A percentile compares a stretch with the other conserved stretches of the same genome.
Evolutionary conservation across 192 early-diverging fungal genomes (phyloP).

Genomic region (Bifiguratus adelaidae): DNA sequence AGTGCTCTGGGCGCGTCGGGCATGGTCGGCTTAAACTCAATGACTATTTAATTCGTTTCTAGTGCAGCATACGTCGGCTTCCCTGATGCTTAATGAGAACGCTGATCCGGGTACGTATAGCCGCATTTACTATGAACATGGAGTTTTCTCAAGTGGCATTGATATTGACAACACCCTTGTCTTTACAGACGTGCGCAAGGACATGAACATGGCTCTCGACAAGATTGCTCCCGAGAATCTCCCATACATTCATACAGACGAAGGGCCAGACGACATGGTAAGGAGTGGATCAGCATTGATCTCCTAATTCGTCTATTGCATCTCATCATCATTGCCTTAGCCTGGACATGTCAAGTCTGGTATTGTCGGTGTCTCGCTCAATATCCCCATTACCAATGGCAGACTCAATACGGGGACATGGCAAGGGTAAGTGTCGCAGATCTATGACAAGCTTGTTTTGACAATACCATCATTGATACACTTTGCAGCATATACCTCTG

Average conservation of each 20-base stretch:
- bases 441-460: neutral
- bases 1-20: neutral
- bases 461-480: neutral
- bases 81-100: conserved; percentile 84
- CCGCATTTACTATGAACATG: too few species aligned
- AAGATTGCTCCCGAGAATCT: conserved; percentile 70
- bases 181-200: conserved; percentile 46
- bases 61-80: conserved; percentile 88
- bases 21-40: neutral
- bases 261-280: conserved; percentile 24
- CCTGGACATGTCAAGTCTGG: conserved; percentile 83
- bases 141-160: neutral
- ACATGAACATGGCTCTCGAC: conserved; percentile 84
- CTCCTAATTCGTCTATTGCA: neutral
- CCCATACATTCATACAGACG: conserved; percentile 72
- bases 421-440: conserved; percentile 48
- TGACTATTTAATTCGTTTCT: conserved; percentile 3
- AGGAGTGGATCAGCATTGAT: neutral
- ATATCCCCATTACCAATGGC: conserved; percentile 79
- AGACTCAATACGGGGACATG: conserved; percentile 71
- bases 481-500: conserved; percentile 54
- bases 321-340: conserved; percentile 9
- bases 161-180: neutral
- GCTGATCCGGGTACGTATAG: conserved; percentile 63
- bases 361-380: conserved; percentile 71